Evolutionary conservation across 306 rosid genomes (phyloP), one percentile per base, ranked within the genome.

Genomic region (Castanea mollissima): DNA sequence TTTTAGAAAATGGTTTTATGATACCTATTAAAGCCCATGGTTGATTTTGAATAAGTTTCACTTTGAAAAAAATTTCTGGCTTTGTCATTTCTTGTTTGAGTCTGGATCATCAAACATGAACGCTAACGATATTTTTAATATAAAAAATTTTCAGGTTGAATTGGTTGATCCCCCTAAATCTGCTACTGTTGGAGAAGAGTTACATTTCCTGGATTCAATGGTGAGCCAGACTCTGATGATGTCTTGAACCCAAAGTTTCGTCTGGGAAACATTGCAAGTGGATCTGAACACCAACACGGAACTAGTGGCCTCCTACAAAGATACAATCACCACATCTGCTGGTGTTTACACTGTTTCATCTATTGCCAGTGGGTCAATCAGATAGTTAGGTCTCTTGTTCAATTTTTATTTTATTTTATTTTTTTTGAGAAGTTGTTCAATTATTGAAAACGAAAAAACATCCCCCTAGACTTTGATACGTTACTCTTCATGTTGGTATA

Each of bases 191-290:
- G 98, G 99, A 74, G 97, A 95, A 88, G 96, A 86, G 74, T 92
- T 11, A 84, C 83, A 18, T 91, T 91, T 81, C 86, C 89, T 0
- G 99, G 98, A 35, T 71, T 70, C 12, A 87, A 87, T 80, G 98
- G 99, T 19, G 80, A 80, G 79, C 92, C 99, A 35, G 44, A 9
- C 9, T 35, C 44, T 6, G 98, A 91, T 71, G 90, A 86, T n/a
- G 82, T 91, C 23, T 76, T 95, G 49, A 95, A 95, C 85, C 98
- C 99, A 3, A 95, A 95, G 88, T 25, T 25, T 25, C 27, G 94
- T 92, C 2, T 95, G 95, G 95, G 99, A 95, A 69, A 90, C 98
- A 6, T 78, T 95, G 90, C 97, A 95, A 78, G 99, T 92, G 0
- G 94, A 92, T 85, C 85, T 95, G 68, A 89, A 67, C 52, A 72